Percentiles rank a stretch among this genome's conserved stretches.
phyloP scores from a whole-genome alignment of 371 early-diverging fungal genomes.

The Coemansia sp. region DNA sequence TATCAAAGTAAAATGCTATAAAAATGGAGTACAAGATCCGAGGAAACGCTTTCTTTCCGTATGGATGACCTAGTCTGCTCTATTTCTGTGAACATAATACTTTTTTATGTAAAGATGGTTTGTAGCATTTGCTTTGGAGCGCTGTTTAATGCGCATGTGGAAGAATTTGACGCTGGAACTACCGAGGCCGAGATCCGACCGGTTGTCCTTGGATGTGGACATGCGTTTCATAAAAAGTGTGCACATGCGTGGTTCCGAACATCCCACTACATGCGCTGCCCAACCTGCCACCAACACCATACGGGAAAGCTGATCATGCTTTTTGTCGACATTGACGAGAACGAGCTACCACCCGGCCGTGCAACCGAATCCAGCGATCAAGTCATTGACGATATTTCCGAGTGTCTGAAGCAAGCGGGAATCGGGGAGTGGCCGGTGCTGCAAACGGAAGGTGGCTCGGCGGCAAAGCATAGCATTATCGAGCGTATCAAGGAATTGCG shows the following conservation, averaged over 20 bases:
- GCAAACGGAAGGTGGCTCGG: too few species aligned
- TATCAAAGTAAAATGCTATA: too few species aligned
- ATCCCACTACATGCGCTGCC: neutral
- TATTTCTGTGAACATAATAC: too few species aligned
- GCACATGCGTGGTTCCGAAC: neutral
- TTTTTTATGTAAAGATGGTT: too few species aligned
- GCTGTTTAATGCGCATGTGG: too few species aligned
- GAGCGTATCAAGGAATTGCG: neutral
- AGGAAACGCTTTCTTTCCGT: too few species aligned
- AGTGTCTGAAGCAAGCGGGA: neutral
- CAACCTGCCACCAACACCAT: neutral
- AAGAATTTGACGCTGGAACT: too few species aligned
- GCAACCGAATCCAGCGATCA: neutral
- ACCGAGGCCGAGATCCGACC: neutral
- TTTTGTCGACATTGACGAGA: neutral
- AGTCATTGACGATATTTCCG: neutral
- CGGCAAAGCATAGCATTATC: neutral
- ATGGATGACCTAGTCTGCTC: too few species aligned
- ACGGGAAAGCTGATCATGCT: neutral
- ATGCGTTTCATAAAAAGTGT: neutral
- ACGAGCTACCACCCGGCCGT: neutral
- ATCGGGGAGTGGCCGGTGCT: neutral
- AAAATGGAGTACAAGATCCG: too few species aligned
- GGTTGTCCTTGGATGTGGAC: neutral
- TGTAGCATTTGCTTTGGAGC: too few species aligned